Evolutionary conservation across 345 rosid species (phyloP).

Genomic region (Nephelium lappaceum): DNA sequence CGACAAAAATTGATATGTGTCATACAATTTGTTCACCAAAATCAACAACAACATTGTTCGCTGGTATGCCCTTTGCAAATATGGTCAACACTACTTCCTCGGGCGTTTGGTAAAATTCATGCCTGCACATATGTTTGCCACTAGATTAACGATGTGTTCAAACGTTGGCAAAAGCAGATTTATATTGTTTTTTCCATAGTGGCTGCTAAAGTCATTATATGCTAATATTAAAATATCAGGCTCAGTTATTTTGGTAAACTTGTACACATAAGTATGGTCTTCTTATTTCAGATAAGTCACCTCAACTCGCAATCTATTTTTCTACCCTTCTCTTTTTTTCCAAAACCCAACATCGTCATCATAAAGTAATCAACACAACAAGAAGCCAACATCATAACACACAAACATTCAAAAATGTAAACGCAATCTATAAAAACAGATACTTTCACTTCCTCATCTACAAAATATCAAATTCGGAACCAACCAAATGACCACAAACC

Average conservation of each 20-base stretch:
- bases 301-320: background rate
- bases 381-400: background rate
- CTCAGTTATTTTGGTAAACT: background rate
- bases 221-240: background rate
- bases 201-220: background rate
- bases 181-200: background rate
- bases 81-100: constrained; percentile 86
- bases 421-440: background rate
- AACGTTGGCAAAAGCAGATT: background rate
- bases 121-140: constrained; percentile 46
- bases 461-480: background rate
- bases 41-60: constrained; percentile 53
- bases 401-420: background rate
- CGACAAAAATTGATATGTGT: background rate
- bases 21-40: constrained; percentile 93
- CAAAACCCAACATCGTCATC: background rate
- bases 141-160: constrained; percentile 4
- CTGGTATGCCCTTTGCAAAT: constrained; percentile 81
- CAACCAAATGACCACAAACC: constrained; percentile 31
- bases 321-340: background rate
- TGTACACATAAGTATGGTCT: background rate
- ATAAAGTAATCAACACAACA: background rate
- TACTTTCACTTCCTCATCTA: background rate
- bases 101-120: constrained; percentile 85
- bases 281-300: background rate